Evolutionary conservation across 1,284 basidiomycete species (phyloP), one percentile per base, ranked within the genome.

Genomic region (Ceratorhiza oryzae-sativae): DNA sequence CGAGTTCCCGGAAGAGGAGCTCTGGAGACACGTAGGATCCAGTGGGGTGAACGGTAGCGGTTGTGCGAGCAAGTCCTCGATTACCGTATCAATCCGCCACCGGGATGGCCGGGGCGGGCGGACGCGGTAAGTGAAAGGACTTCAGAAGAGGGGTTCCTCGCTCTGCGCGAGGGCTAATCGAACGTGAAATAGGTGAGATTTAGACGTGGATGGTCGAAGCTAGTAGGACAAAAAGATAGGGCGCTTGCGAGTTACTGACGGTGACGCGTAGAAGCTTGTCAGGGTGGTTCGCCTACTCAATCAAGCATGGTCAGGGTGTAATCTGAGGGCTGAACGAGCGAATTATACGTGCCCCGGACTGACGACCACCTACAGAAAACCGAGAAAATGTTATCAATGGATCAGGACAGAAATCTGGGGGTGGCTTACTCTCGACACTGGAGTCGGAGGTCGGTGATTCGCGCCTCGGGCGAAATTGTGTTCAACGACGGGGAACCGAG

Each of bases 261-360:
- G 4, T 58, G 45, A 36, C 27, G 53, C 60, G 25, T 13, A n/a
- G 39, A 41, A 53, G 68, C 32, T 65, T 75, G 51, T 90, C 84
- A 91, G 82, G 91, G 90, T 81, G 90, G 90, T 87, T 92, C 89
- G 79, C 91, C 90, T 92, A 75, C 34, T 56, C 20, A 42, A 75
- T 74, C 12, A 39, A 71, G 70, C 59, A 59, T 74, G 53, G 79
- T 76, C 70, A 45, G 41, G 73, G 55, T 73, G 68, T 42, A 60
- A 71, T 72, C 27, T 56, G 45, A 45, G 8, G 12, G 30, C 41
- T 10, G 18, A 45, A 32, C 41, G 20, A 15, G 20, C 20, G 49
- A 51, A 18, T 20, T 73, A 73, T 55, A 80, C 85, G 68, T 75
- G 90, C 90, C 91, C 86, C 90, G 84, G 78, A 92, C 86, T 74